Percentiles rank a stretch among this genome's conserved stretches.
Conservation (phyloP, 768 basidiomycete genomes). For the Gautieria morchelliformis region DNA sequence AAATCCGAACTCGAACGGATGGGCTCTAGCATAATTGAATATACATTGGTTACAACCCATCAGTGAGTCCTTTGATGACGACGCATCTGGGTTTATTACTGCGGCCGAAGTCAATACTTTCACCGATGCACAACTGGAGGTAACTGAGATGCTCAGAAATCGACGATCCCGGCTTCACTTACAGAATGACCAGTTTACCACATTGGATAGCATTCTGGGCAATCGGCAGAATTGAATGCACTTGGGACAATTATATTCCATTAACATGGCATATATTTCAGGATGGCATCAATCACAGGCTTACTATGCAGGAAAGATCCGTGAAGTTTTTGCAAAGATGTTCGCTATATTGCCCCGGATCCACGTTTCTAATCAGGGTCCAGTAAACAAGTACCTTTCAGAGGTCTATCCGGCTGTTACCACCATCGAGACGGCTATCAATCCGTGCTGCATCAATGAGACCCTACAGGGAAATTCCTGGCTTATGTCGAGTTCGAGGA, state of each 20-base stretch:
- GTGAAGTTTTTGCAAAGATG: not conserved
- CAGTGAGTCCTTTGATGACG: constrained; percentile 25
- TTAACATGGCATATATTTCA: not conserved
- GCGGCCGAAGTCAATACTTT: constrained; percentile 25
- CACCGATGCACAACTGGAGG: constrained; percentile 21
- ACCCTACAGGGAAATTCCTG: not conserved
- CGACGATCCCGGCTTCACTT: no score
- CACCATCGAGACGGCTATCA: not conserved
- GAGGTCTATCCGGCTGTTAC: not conserved
- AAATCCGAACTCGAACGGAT: constrained; percentile 3
- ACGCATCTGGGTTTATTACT: constrained; percentile 24
- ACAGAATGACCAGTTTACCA: no score
- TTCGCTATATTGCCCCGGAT: no score
- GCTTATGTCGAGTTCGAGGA: constrained; percentile 18
- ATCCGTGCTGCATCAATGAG: not conserved
- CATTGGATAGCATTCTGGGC: no score
- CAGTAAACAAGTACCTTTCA: no score
- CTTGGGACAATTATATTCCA: no score
- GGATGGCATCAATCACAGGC: constrained; percentile 3
- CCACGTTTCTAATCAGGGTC: no score
- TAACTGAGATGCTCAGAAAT: not conserved
- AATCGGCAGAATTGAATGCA: no score
- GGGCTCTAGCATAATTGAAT: constrained; percentile 20
- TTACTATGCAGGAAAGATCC: not conserved
- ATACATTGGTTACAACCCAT: constrained; percentile 15